phyloP scores from a whole-genome alignment of 148 eudicot genomes.

The Rhododendron vialii region DNA sequence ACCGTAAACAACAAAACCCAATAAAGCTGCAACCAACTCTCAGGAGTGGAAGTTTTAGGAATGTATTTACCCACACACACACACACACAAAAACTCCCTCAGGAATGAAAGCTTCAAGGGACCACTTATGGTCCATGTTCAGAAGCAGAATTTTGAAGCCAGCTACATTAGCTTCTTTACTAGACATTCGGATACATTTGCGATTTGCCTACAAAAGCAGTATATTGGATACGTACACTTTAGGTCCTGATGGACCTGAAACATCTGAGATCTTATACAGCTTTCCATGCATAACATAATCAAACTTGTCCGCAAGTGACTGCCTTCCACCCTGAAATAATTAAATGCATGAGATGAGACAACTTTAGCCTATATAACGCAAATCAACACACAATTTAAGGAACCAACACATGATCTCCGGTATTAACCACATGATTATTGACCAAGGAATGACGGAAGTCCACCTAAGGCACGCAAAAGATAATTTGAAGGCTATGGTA shows the following conservation, averaged over 20 bases:
- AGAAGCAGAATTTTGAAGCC: not conserved
- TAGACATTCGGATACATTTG: not conserved
- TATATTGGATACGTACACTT: conserved; percentile 44
- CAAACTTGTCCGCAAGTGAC: conserved; percentile 83
- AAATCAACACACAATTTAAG: not conserved
- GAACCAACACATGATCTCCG: not conserved
- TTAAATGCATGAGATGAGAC: not conserved
- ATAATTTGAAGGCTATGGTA: not conserved
- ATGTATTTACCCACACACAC: too few relatives aligned
- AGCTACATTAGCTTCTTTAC: not conserved
- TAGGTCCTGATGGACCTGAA: conserved; percentile 29
- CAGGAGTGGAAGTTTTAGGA: not conserved
- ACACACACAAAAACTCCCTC: too few relatives aligned
- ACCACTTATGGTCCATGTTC: not conserved
- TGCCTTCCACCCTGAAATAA: conserved; percentile 60
- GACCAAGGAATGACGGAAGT: not conserved
- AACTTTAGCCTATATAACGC: not conserved
- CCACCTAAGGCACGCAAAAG: not conserved
- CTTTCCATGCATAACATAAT: conserved; percentile 95
- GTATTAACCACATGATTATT: not conserved
- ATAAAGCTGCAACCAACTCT: not conserved
- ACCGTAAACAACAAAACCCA: not conserved
- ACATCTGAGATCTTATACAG: conserved; percentile 62
- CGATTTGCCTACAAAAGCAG: not conserved
- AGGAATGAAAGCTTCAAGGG: not conserved